Evolutionary conservation across 805 yeast genomes (phyloP), one percentile per base, ranked within the genome.

Genomic region (Metschnikowia gelsemii): DNA sequence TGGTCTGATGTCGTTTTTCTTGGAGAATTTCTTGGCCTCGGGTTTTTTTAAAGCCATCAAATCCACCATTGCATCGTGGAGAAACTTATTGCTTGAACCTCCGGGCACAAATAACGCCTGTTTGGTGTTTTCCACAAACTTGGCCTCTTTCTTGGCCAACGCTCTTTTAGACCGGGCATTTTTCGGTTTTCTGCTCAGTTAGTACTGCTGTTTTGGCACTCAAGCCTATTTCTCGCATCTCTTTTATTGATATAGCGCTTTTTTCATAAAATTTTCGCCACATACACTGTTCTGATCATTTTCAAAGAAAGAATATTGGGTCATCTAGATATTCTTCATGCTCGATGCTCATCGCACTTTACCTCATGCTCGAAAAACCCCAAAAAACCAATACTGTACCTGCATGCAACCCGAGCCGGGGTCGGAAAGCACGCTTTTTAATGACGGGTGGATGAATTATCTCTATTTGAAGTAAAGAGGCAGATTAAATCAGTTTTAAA

Each of bases 101-200:
- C 98, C 99, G 14, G 96, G 96, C 32, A 93, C 81, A 57, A 93
- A 93, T 43, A 93, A 74, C 0, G 96, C 97, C 40, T 80, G 77
- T 66, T 93, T 93, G 48, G 84, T 80, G 64, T 93, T 90, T 63
- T 93, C 99, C 7, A 84, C 84, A 34, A 88, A 64, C 66, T 89
- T 91, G 39, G 97, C 79, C 56, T 89, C 96, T 55, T 80, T 84
- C 57, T 85, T 84, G 49, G 89, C 96, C 50, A 90, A 62, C 5
- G 96, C 98, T 66, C 99, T 81, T 71, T 93, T 93, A 42, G 96
- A 79, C 59, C 98, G 88, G 40, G 96, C 96, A 59, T 84, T 93
- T 70, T 89, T 90, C 26, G 99, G 98, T 54, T 88, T 84, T 32
- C 83, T 70, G 76, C 66, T 47, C 7, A 5, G 51, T 46, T 49